Base-by-base conservation (phyloP, 73 alveolate genomes). In the Uronychia setigera region DNA sequence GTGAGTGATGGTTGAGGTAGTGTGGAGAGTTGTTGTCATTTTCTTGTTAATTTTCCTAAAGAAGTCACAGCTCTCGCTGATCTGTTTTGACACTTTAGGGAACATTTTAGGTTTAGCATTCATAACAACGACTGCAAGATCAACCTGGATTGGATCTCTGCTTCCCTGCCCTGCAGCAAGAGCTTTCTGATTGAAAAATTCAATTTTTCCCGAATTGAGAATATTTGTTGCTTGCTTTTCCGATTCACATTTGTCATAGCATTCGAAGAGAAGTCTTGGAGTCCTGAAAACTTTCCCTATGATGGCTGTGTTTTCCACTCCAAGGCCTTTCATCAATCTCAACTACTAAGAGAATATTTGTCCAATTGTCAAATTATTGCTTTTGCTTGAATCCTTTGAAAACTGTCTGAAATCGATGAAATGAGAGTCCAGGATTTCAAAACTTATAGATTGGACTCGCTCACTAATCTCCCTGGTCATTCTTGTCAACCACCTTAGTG, bases 261-360 rank as follows among this genome's bases (percentile, higher is more conserved):
- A 77, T 58, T 79, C 86, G 88, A 89, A 95, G 74, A 97, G 85
- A 35, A 91, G 77, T 34, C 59, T 31, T 14, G 98, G 99, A 19
- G 99, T 94, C 33, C 88, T 77, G 90, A 94, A 97, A 26, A 93
- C 93, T 75, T 89, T 92, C 59, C 89, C 88, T 29, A 97, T 79
- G 26, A 92, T 87, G 33, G 95, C 90, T 1, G 91, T 94, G 77
- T 96, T 90, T 33, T 97, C 97, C 58, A 82, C 83, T 1, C 99
- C 99, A 33, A 95, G 81, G 29, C 97, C 96, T 57, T 93, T 96
- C 79, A 95, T 81, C 58, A 93, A 84, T 77, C 99, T 83, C 30
- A 97, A 80, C 85, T 97, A 95, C 59, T 95, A 80, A 33, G 94
- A 89, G 86, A 97, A 97, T 19, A 95, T 88, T 35, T 94, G 87